Conservation (phyloP, 202 grass and related monocot genomes). For the Bolboschoenoplectus hybrid region DNA sequence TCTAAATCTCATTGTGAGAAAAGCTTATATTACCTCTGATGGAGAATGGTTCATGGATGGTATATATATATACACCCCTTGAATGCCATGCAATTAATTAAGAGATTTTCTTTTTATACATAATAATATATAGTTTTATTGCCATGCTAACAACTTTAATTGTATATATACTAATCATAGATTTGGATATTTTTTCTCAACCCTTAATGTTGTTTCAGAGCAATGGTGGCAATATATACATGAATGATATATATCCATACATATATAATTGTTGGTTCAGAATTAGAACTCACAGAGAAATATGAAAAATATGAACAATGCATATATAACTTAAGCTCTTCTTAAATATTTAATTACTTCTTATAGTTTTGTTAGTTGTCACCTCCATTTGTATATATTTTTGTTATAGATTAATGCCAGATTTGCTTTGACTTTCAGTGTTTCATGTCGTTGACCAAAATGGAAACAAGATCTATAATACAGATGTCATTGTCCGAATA, state of each 20-base stretch:
- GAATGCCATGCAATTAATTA: too few relatives aligned
- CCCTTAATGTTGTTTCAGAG: neutral
- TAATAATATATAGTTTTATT: neutral
- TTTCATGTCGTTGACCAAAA: slow-evolving; percentile 76
- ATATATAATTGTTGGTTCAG: neutral
- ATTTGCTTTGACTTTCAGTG: slow-evolving; percentile 44
- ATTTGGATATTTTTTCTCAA: too few relatives aligned
- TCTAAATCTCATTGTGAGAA: slow-evolving; percentile 45
- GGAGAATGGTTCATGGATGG: slow-evolving; percentile 57
- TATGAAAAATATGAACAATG: neutral
- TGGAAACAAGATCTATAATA: slow-evolving; percentile 60
- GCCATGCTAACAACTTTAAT: neutral
- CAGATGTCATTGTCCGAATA: slow-evolving; percentile 57
- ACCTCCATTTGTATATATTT: too few relatives aligned
- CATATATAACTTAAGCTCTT: neutral
- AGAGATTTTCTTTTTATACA: neutral
- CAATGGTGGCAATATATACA: neutral
- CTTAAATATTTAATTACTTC: neutral
- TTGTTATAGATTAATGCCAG: too few relatives aligned
- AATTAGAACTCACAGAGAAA: neutral
- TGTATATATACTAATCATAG: neutral
- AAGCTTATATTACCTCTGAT: slow-evolving; percentile 52
- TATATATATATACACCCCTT: neutral
- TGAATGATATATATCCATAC: neutral
- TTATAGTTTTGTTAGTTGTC: too few relatives aligned